Conservation (phyloP, 495 filamentous ascomycete genomes). For the Penicillium goetzii region DNA sequence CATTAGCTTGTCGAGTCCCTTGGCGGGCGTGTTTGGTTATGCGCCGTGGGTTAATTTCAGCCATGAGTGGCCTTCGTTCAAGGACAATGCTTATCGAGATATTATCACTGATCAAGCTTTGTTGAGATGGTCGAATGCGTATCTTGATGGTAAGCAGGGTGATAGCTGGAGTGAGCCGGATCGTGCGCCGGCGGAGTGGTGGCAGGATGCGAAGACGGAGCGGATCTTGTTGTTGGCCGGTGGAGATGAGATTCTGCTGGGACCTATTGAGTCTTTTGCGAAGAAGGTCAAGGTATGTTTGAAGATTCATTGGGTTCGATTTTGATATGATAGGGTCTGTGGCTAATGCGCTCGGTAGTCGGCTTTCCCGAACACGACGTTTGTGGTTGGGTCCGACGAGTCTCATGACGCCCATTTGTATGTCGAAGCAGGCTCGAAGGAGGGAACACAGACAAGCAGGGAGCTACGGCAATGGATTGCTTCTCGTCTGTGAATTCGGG, state of each 20-base stretch:
- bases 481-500: slow-evolving; percentile 28
- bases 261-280: slow-evolving; percentile 55
- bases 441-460: slow-evolving; percentile 32
- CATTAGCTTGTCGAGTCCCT: slow-evolving; percentile 34
- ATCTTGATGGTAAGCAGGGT: slow-evolving; percentile 43
- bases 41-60: slow-evolving; percentile 61
- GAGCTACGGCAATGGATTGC: slow-evolving; percentile 39
- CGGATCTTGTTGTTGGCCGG: slow-evolving; percentile 58
- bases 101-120: slow-evolving; percentile 38
- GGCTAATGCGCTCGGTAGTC: slow-evolving; percentile 26
- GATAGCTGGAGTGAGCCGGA: slow-evolving; percentile 62
- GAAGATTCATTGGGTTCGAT: background rate
- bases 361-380: slow-evolving; percentile 38
- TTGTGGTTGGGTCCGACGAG: slow-evolving; percentile 39
- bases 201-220: slow-evolving; percentile 50
- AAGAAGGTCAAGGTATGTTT: slow-evolving; percentile 47
- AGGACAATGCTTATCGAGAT: slow-evolving; percentile 55
- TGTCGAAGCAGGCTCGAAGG: slow-evolving; percentile 22
- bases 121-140: slow-evolving; percentile 47
- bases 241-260: slow-evolving; percentile 59
- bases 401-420: slow-evolving; percentile 42
- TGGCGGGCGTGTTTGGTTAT: slow-evolving; percentile 55
- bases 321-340: background rate
- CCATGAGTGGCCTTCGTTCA: slow-evolving; percentile 40
- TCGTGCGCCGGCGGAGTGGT: slow-evolving; percentile 57